Base-by-base conservation (phyloP, 2,329 filamentous ascomycete genomes). In the Alternaria triticimaculans region DNA sequence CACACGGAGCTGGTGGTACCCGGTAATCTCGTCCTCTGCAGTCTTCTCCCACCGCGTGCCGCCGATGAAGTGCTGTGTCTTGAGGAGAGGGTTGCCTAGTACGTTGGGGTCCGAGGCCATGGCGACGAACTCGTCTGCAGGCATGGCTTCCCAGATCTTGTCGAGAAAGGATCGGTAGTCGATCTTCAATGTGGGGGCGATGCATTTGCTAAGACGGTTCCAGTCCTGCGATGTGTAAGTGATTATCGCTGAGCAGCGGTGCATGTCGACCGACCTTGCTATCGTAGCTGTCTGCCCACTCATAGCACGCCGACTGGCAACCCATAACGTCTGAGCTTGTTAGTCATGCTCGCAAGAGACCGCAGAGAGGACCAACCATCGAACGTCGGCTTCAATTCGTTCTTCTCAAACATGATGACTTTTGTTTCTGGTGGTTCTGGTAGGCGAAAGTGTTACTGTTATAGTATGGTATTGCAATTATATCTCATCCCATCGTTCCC, bases 201-300 rank as follows among this genome's bases (percentile, higher is more conserved):
- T 88, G 81, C 86, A 87, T 66, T 85, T 86, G 68, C 82, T 75
- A 26, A 90, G 84, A 55, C 87, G 85, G 14, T 83, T 81, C 87
- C 88, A 90, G 80, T 90, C 87, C 80, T 80, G 59, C 20, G 6
- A 43, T 18, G 56, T 21, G 45, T 65, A 53, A 66, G 61, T 43
- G 14, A 44, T 51, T 21, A 25, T 46, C 21, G 37, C 7, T 6
- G 21, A 20, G 26, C 20, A 26, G 23, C 43, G 45, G 12, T 50
- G 10, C 53, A 41, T 12, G 21, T 26, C 33, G 23, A 59, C 68
- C 41, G 63, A 80, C 81, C 79, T 90, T 90, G 77, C 84, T 85
- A 78, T 90, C 88, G 78, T 90, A 89, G 81, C 85, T 87, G 76
- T 89, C 87, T 60, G 87, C 87, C 88, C 88, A 90, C 73, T 89